Base-by-base conservation (phyloP, 306 rosid species). In the Glycine latifolia region DNA sequence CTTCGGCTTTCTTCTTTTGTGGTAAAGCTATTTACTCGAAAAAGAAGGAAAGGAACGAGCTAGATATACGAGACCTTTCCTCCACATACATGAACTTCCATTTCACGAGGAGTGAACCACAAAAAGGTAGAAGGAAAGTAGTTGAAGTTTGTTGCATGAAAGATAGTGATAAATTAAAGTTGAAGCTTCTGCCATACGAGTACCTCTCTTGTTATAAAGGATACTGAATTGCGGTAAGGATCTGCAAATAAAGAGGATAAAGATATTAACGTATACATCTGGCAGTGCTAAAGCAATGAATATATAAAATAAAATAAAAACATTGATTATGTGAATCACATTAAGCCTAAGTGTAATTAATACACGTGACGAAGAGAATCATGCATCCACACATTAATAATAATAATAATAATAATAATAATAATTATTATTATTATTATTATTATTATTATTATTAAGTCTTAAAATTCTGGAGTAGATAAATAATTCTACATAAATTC, bases 21-120 rank as follows among this genome's bases (percentile, higher is more conserved):
- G 48, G 85, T 78, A 66, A 83, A 80, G 47, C 56, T 75, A 43
- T 58, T 8, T 43, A 55, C 61, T 59, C 7, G 17, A 75, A 52
- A 82, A 80, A 20, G 83, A 78, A 70, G 54, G 65, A 85, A 68
- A 86, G 75, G 47, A 83, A 75, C 71, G 33, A 39, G 77, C 62
- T 2, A 55, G 50, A 75, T 60, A 62, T 10, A 31, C 13, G 67
- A 67, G 62, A 39, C 71, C 73, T 79, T 82, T 79, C 80, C 67
- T 43, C 87, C 83, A 79, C 90, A 83, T 58, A 78, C 58, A 47
- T 63, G 81, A 77, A 53, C 74, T 52, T 78, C 63, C n/a, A 43
- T 46, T 78, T 90, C 94, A 90, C 94, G 89, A 79, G 90, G 52
- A 86, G 77, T 72, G 62, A 78, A 67, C 60, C 78, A 49, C 31